Base-by-base conservation (phyloP, 1,284 basidiomycete genomes). In the Microbotryum saponariae region DNA sequence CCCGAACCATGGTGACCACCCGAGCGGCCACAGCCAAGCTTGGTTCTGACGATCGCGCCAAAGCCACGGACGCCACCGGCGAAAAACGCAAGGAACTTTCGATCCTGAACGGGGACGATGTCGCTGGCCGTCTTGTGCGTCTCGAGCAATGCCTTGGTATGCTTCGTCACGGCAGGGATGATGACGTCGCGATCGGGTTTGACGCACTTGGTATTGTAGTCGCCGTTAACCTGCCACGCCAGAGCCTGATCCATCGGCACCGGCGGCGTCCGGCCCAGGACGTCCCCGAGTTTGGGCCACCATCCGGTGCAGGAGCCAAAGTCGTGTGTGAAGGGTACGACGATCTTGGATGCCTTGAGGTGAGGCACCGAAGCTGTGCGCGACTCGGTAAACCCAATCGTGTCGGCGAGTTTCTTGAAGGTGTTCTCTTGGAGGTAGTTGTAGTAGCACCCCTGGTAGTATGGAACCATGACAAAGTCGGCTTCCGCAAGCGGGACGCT, bases 241-340 rank as follows among this genome's bases (percentile, higher is more conserved):
- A 71, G 60, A 4, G 71, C 69, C 60, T 68, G 66, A 31, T 69
- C 65, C 69, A 72, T 70, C 33, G 71, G 71, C 14, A 68, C 67
- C 7, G 68, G 69, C 21, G 69, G 69, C 27, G 60, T 66, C 31
- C 69, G 59, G 4, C 66, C 64, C 47, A 69, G 61, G 0, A 69
- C 68, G 44, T 71, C 69, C 58, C 63, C 70, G n/a, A 70, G 63
- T 25, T 59, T 59, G 8, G 66, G 63, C 69, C 69, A 68, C 62
- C 66, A 71, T 4, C 68, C 67, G 2, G 67, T 70, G 61, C 67
- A 68, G 27, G 63, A 69, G 18, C 78, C 78, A 75, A 76, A 79
- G 69, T 79, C 78, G 70, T 78, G 77, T 31, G 77, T 78, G 65
- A 78, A 70, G 12, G 76, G 74, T 18, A 78, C 57, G 4, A 74